Evolutionary conservation across 202 grass and related monocot species (phyloP).

Genomic region (Hordeum pubiflorum): DNA sequence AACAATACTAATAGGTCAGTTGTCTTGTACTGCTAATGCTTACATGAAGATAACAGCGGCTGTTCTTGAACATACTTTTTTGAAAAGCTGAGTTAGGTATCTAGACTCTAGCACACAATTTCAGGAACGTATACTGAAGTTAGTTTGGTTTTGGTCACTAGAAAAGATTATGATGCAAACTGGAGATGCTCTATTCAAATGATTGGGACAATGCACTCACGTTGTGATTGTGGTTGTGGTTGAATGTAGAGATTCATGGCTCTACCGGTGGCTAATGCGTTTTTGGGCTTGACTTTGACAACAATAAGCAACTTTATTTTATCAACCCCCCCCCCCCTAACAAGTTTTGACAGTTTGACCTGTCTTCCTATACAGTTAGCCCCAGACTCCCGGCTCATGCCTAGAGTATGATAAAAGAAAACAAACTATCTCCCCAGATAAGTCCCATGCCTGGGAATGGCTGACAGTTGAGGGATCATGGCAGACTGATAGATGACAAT

Average conservation of each 20-base stretch:
- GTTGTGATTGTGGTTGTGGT: neutral
- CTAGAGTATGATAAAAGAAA: neutral
- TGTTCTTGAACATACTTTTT: neutral
- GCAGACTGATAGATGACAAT: neutral
- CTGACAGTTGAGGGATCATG: neutral
- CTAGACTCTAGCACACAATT: neutral
- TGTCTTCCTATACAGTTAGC: neutral
- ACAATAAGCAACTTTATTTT: neutral
- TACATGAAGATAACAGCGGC: neutral
- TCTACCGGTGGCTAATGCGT: neutral
- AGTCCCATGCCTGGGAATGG: neutral
- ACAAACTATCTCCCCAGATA: neutral
- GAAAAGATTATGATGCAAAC: neutral
- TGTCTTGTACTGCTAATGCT: neutral
- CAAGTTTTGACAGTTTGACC: neutral
- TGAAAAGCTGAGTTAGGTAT: neutral
- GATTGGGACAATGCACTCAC: neutral
- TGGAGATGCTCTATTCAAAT: slow-evolving; percentile 2
- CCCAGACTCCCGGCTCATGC: neutral
- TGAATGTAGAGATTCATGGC: neutral
- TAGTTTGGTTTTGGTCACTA: neutral
- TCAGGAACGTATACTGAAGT: neutral
- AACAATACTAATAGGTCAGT: neutral
- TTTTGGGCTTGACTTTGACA: neutral
- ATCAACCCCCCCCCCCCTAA: neutral